A percentile compares a stretch with the other conserved stretches of the same genome.
phyloP scores from a whole-genome alignment of 2,329 filamentous ascomycete species.

The Ophiosphaerella korrae region DNA sequence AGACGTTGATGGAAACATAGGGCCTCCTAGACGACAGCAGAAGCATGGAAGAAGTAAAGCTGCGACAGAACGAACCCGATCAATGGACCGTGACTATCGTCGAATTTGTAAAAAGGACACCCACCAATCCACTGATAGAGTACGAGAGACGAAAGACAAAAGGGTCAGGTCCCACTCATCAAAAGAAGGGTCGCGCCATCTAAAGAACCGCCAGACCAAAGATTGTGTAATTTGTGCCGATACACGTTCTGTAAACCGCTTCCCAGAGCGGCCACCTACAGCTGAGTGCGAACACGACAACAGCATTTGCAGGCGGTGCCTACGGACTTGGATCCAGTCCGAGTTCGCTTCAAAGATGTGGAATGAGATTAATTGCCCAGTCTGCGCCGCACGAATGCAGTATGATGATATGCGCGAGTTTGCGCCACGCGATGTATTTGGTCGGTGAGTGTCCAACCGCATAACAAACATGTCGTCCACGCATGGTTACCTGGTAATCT shows the following conservation, averaged over 20 bases:
- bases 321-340: conserved; percentile 47
- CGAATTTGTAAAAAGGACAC: background rate
- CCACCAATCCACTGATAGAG: background rate
- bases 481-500: background rate
- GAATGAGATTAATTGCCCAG: conserved; percentile 58
- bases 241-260: conserved; percentile 32
- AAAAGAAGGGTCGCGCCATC: background rate
- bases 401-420: conserved; percentile 54
- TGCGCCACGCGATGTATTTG: conserved; percentile 53
- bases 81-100: background rate
- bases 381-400: conserved; percentile 51
- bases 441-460: conserved; percentile 38
- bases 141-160: background rate
- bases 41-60: background rate
- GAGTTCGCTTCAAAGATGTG: conserved; percentile 47
- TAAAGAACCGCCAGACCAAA: conserved; percentile 3
- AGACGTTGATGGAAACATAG: background rate
- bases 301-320: conserved; percentile 46
- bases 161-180: background rate
- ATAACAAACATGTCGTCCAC: too few species aligned
- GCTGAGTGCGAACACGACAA: conserved; percentile 38
- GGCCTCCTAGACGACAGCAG: background rate
- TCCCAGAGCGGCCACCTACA: conserved; percentile 41
- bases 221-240: conserved; percentile 46
- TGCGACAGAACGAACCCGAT: background rate